Conservation (phyloP, 768 basidiomycete species). For the Phanerodontia chrysosporium region DNA sequence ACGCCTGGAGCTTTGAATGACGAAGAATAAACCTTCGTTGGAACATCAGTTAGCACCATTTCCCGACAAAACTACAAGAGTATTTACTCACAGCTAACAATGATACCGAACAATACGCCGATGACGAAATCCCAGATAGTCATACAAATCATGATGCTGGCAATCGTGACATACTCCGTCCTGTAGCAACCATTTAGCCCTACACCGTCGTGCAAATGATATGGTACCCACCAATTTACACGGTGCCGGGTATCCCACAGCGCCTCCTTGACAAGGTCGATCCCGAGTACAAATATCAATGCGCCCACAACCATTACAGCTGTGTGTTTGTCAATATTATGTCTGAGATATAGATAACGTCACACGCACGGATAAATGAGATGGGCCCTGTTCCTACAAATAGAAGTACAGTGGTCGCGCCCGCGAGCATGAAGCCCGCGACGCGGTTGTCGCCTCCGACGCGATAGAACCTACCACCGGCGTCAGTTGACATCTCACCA, state of each 20-base stretch:
- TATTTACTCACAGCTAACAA: constrained; percentile 85
- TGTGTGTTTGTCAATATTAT: too few relatives aligned
- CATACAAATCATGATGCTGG: constrained; percentile 89
- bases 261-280: constrained; percentile 93
- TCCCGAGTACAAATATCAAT: constrained; percentile 89
- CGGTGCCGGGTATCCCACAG: constrained; percentile 93
- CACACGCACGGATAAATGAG: constrained; percentile 78
- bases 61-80: too few relatives aligned
- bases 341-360: background rate
- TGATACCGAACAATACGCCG: constrained; percentile 88
- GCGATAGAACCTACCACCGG: constrained; percentile 68
- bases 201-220: background rate
- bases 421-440: constrained; percentile 81
- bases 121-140: constrained; percentile 92
- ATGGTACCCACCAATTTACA: constrained; percentile 59
- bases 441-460: constrained; percentile 85
- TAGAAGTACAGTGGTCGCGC: constrained; percentile 66
- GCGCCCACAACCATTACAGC: constrained; percentile 90
- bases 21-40: constrained; percentile 81
- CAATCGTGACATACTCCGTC: constrained; percentile 77
- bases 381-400: constrained; percentile 86
- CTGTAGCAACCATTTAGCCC: constrained; percentile 28
- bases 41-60: background rate
- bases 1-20: constrained; percentile 88
- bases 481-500: constrained; percentile 14